These are phyloP conservation scores for Plantago elongata DNA, from an alignment of 257 asterid genomes.

Conservation along the genomic window DNA sequence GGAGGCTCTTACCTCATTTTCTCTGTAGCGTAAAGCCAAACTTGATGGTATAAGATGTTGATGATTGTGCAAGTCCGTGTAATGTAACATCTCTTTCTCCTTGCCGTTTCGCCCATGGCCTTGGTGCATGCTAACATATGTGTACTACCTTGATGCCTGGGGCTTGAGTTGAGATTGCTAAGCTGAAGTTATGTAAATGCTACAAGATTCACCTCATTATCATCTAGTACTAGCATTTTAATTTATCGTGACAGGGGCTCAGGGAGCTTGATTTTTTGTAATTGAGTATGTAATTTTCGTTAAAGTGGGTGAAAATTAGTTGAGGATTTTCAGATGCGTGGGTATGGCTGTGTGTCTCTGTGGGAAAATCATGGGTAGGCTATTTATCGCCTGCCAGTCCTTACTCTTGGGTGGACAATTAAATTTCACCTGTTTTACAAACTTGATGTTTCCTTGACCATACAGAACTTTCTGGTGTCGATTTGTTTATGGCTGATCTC, in stretches of 20 bases:
- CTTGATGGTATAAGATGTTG: no score
- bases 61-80: no score
- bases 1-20: no score
- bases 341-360: not conserved
- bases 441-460: constrained; percentile 18
- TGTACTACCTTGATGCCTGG: no score
- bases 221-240: not conserved
- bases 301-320: not conserved
- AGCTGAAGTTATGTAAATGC: not conserved
- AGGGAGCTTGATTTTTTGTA: not conserved
- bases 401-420: not conserved
- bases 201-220: not conserved
- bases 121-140: no score
- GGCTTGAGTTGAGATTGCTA: no score
- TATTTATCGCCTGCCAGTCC: not conserved
- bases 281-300: not conserved
- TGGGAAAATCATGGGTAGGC: not conserved
- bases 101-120: no score
- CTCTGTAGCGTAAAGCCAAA: no score
- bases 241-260: not conserved
- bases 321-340: not conserved
- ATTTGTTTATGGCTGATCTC: constrained; percentile 77
- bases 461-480: constrained; percentile 78
- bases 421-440: constrained; percentile 12
- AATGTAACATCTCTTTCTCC: no score